Base-by-base conservation (phyloP, 2,329 filamentous ascomycete species). In the Fusarium sulawesiense region DNA sequence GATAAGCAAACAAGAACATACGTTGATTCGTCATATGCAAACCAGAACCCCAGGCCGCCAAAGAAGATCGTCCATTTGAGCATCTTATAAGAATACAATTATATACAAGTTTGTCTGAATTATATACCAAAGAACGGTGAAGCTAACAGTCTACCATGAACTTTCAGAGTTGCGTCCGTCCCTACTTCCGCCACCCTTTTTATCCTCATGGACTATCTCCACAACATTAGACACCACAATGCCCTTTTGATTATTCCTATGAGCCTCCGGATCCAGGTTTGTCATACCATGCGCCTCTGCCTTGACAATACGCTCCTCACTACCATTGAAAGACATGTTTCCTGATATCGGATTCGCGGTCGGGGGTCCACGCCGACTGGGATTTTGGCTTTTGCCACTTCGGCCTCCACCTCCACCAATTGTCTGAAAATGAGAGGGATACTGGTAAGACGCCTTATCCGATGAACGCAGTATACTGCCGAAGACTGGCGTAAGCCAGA, bases 181-280 rank as follows among this genome's bases (percentile, higher is more conserved):
- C 11, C 56, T 58, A 16, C 56, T 70, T 2, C 50, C 50, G 3
- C 60, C 56, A 7, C 48, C 50, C 6, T 54, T 64, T 16, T 75
- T 66, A 2, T 77, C 67, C 20, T 76, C 75, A 3, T 65, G 73
- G 8, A 65, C 68, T 6, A 83, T 70, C 50, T 82, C 78, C 20
- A 84, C 74, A 46, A 83, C 75, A 49, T 80, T 83, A 0, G 79
- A 82, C n/a, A 84, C 79, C 23, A 83, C 64, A 32, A 83, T 84
- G 3, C 4, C 77, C 77, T 16, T 70, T 75, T 1, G 71, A 13
- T 46, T 60, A 20, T 68, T 71, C 34, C 66, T 72, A 2, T 67
- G 58, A 42, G 75, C 49, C 1, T 37, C n/a, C 2, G 25, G n/a
- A 8, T 51, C 42, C 30, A 64, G 30, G 3, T 60, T 40, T 4